Conservation (phyloP, 495 filamentous ascomycete species). For the Aspergillus mulundensis region DNA sequence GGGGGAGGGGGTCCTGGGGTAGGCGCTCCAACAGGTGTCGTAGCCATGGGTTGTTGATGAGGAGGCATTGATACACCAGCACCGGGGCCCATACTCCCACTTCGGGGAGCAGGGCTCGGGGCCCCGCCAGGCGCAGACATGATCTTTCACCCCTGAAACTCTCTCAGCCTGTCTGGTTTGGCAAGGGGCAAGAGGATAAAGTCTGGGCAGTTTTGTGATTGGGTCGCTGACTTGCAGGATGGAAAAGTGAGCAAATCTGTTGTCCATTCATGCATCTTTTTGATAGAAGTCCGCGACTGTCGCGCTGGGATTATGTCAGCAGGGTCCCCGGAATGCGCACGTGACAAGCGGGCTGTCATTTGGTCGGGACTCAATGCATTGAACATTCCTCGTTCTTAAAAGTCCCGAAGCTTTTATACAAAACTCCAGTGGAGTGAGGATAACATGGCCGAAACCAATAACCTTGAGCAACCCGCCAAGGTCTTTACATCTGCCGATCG, state of each 20-base stretch:
- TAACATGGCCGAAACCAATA: slow-evolving; percentile 21
- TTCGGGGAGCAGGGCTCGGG: slow-evolving; percentile 46
- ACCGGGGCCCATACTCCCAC: slow-evolving; percentile 51
- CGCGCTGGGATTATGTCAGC: slow-evolving; percentile 3
- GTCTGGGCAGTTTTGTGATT: not conserved
- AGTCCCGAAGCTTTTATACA: not conserved
- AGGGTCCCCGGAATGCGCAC: not conserved
- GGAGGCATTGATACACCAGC: slow-evolving; percentile 47
- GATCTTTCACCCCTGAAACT: slow-evolving; percentile 2
- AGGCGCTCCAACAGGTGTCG: slow-evolving; percentile 34
- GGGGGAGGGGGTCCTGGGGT: slow-evolving; percentile 37
- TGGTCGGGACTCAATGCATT: not conserved
- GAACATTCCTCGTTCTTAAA: not conserved
- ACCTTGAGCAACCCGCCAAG: slow-evolving; percentile 13
- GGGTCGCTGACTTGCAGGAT: slow-evolving; percentile 3
- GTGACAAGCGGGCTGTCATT: not conserved
- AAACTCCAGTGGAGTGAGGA: not conserved
- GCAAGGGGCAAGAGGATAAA: not conserved
- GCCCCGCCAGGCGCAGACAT: slow-evolving; percentile 50
- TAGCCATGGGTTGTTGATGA: slow-evolving; percentile 40
- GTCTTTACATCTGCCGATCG: slow-evolving; percentile 62
- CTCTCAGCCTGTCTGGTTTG: not conserved
- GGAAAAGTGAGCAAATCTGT: not conserved
- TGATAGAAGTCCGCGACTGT: slow-evolving; percentile 12
- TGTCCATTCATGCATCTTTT: slow-evolving; percentile 6